Percentiles rank a stretch among this genome's conserved stretches.
Conservation (phyloP, 2,329 filamentous ascomycete species). For the Onygenales sp. region DNA sequence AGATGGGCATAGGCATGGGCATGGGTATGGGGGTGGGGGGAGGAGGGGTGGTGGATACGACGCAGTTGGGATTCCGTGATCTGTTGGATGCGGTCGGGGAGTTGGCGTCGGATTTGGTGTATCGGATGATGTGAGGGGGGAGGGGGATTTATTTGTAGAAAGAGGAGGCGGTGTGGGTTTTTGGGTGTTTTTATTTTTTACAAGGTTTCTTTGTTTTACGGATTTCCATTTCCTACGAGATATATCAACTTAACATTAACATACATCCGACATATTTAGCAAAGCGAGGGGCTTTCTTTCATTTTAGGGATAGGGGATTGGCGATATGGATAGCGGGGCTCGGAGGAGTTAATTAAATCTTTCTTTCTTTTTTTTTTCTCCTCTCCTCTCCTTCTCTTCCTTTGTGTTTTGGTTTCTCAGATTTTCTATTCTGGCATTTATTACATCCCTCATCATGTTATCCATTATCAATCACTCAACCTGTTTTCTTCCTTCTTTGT, state of each 20-base stretch:
- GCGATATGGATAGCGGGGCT: background rate
- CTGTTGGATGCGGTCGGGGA: conserved; percentile 29
- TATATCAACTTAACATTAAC: background rate
- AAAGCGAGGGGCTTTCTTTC: background rate
- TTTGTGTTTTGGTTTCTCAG: conserved; percentile 6
- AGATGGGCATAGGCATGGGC: conserved; percentile 13
- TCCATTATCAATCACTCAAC: background rate
- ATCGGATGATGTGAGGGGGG: conserved; percentile 27
- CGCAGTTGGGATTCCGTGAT: conserved; percentile 23
- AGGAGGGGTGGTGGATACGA: conserved; percentile 8
- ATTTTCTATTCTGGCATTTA: conserved; percentile 6
- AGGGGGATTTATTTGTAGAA: background rate
- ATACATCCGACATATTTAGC: too few relatives aligned
- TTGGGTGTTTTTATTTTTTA: background rate
- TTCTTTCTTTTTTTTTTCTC: background rate
- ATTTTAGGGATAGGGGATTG: background rate
- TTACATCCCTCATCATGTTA: conserved; percentile 4
- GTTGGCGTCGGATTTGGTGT: conserved; percentile 33
- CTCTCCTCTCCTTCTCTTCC: background rate
- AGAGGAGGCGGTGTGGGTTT: background rate
- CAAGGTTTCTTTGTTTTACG: background rate
- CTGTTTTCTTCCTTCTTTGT: too few relatives aligned
- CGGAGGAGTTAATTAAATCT: background rate
- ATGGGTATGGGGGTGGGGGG: conserved; percentile 6
- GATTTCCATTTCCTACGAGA: background rate